Evolutionary conservation across 1,284 basidiomycete genomes (phyloP).

Genomic region (Phylloporus sp.): DNA sequence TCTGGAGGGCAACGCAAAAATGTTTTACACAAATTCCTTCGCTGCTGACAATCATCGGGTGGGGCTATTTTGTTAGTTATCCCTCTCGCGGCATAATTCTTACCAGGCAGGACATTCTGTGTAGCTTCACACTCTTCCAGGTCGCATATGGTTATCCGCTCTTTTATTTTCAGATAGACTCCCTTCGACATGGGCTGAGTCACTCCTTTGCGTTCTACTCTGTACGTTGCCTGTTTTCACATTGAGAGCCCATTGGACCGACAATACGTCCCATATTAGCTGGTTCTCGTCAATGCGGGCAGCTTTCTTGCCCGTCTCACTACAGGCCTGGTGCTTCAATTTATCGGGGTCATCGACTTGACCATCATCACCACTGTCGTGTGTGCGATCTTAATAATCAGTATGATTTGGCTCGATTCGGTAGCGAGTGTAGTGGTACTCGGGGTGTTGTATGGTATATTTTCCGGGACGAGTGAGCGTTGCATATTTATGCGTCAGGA

Average conservation of each 20-base stretch:
- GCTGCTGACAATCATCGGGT: constrained; percentile 32
- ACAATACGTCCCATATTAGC: constrained; percentile 31
- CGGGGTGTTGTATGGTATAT: constrained; percentile 53
- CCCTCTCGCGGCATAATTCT: background rate
- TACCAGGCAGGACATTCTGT: background rate
- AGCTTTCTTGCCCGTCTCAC: constrained; percentile 46
- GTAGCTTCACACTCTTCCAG: constrained; percentile 30
- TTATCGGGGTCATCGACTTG: constrained; percentile 46
- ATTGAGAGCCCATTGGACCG: background rate
- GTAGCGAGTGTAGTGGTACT: constrained; percentile 47
- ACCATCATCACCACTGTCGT: constrained; percentile 37
- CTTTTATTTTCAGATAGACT: constrained; percentile 38
- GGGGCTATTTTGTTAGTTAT: background rate
- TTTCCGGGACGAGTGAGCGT: constrained; percentile 45
- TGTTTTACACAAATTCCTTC: constrained; percentile 30
- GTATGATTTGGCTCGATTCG: constrained; percentile 45
- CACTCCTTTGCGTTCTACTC: constrained; percentile 35
- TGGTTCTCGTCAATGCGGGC: constrained; percentile 48
- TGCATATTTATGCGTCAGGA: background rate
- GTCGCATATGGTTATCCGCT: constrained; percentile 27
- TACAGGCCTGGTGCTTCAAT: constrained; percentile 40
- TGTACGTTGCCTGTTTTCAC: constrained; percentile 13
- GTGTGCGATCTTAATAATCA: constrained; percentile 42
- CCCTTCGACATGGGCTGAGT: constrained; percentile 31
- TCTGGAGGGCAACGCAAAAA: constrained; percentile 25